A percentile compares a stretch with the other conserved stretches of the same genome.
Evolutionary conservation across 2,329 filamentous ascomycete species (phyloP).

Genomic region (Emydomyces testavorans): DNA sequence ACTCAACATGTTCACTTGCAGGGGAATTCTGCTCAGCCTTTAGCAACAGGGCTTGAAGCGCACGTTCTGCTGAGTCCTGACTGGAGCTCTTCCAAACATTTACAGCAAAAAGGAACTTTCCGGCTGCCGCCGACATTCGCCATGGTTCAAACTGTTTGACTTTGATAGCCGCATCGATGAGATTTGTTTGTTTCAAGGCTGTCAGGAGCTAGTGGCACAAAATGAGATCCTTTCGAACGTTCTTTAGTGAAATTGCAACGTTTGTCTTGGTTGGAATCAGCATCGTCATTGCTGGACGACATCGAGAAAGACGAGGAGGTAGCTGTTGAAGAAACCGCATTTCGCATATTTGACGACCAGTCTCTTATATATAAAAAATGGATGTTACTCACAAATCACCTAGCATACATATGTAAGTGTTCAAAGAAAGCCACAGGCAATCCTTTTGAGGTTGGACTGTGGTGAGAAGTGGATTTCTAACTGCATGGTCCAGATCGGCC

Average conservation of each 20-base stretch:
- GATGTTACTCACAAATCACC: neutral
- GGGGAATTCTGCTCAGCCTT: constrained; percentile 37
- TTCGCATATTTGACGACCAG: constrained; percentile 7
- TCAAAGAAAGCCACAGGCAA: no score
- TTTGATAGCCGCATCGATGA: constrained; percentile 41
- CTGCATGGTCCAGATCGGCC: no score
- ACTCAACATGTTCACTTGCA: constrained; percentile 32
- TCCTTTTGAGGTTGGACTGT: no score
- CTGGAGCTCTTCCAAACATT: constrained; percentile 48
- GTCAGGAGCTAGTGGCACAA: constrained; percentile 38
- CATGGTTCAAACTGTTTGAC: constrained; percentile 51
- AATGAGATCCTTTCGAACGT: constrained; percentile 51
- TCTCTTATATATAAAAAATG: neutral
- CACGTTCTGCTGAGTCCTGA: no score
- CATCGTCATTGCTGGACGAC: constrained; percentile 41
- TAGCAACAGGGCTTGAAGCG: constrained; percentile 35
- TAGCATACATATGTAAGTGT: no score
- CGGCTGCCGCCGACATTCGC: constrained; percentile 47
- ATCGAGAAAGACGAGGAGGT: constrained; percentile 32
- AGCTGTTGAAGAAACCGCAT: constrained; percentile 25
- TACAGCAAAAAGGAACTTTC: constrained; percentile 46
- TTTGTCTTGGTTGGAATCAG: constrained; percentile 45
- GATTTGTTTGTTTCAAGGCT: constrained; percentile 32
- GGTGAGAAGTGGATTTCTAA: no score
- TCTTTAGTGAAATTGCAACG: constrained; percentile 52